A percentile compares a stretch with the other conserved stretches of the same genome.
Evolutionary conservation across 768 basidiomycete species (phyloP).

Genomic region (Lactifluus echinatus): DNA sequence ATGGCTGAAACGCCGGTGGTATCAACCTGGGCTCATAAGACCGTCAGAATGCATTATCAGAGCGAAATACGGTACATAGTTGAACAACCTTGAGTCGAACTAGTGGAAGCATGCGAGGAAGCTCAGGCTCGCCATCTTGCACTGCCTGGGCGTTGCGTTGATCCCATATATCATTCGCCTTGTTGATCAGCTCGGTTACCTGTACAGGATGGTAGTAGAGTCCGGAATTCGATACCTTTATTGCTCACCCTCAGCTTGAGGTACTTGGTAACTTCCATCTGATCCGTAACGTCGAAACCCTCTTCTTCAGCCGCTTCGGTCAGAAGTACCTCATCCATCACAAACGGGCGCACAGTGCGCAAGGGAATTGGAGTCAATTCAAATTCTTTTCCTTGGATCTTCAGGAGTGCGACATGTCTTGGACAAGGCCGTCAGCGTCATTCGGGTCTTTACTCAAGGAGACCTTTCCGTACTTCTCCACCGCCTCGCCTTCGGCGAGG

Average conservation of each 20-base stretch:
- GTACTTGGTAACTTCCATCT: conserved; percentile 75
- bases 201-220: conserved; percentile 25
- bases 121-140: conserved; percentile 51
- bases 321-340: conserved; percentile 73
- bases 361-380: conserved; percentile 78
- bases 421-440: background rate
- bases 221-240: background rate
- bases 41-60: background rate
- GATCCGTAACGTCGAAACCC: conserved; percentile 67
- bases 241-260: conserved; percentile 55
- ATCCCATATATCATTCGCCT: conserved; percentile 72
- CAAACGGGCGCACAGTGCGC: conserved; percentile 90
- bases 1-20: conserved; percentile 86
- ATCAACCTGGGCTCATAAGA: conserved; percentile 51
- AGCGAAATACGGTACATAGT: background rate
- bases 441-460: background rate
- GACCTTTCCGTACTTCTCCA: conserved; percentile 62
- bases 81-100: conserved; percentile 67
- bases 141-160: conserved; percentile 57
- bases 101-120: conserved; percentile 74
- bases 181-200: conserved; percentile 72
- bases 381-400: conserved; percentile 84
- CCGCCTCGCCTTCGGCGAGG: conserved; percentile 84
- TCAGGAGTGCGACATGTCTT: conserved; percentile 86
- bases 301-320: conserved; percentile 72